phyloP scores from a whole-genome alignment of 768 basidiomycete species.

The Mrakia frigida region DNA sequence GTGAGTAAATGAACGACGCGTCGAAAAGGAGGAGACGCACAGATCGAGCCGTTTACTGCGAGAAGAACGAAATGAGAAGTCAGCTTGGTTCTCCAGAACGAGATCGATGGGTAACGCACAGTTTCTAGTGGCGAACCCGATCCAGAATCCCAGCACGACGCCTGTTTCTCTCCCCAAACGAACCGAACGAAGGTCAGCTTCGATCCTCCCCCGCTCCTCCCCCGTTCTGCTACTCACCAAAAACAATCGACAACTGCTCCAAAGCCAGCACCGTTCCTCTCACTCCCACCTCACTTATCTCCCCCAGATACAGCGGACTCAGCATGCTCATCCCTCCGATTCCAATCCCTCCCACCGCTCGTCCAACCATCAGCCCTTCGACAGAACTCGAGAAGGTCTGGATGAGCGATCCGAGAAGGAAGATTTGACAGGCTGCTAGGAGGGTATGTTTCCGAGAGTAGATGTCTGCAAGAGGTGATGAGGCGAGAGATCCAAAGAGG shows the following conservation, averaged over 20 bases:
- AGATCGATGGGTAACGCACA: conserved; percentile 47
- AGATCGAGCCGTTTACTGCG: background rate
- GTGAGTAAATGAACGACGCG: conserved; percentile 5
- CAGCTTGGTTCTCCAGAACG: background rate
- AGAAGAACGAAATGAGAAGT: background rate
- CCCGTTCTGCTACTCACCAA: conserved; percentile 35
- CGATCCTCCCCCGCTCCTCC: background rate
- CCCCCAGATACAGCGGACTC: conserved; percentile 44
- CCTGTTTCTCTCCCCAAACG: conserved; percentile 50
- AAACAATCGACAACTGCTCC: conserved; percentile 73
- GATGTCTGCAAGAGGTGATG: conserved; percentile 64
- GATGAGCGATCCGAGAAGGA: conserved; percentile 65
- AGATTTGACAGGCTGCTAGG: conserved; percentile 65
- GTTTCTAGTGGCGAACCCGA: conserved; percentile 65
- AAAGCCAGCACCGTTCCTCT: conserved; percentile 72
- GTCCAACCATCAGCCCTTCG: conserved; percentile 59
- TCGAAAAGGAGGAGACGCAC: background rate
- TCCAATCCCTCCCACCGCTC: conserved; percentile 70
- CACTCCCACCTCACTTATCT: conserved; percentile 74
- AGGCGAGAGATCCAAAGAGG: conserved; percentile 63
- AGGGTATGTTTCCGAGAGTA: conserved; percentile 66
- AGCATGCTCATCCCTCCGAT: conserved; percentile 61
- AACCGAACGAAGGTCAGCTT: background rate
- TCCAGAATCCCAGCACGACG: conserved; percentile 78
- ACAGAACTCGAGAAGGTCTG: conserved; percentile 61